Evolutionary conservation across 73 alveolate genomes (phyloP), one percentile per base, ranked within the genome.

Genomic region (Urostyla sp.): DNA sequence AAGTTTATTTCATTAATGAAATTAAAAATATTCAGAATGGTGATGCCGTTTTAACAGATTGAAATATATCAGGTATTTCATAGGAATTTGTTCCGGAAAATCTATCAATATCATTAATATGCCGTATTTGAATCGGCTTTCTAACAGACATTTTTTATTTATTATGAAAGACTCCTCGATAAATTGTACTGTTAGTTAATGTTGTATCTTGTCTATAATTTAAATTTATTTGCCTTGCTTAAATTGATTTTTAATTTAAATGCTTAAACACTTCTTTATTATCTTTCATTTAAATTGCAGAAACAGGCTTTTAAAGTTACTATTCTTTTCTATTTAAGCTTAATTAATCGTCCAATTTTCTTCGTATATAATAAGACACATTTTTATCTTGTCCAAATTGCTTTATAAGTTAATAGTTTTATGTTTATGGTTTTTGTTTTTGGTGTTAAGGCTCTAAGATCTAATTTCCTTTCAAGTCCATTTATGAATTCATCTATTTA

Each of bases 251-350:
- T 13, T 69, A 10, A 34, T 15, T 69, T 54, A 69, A 31, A n/a
- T 69, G 69, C 5, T 35, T 5, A 69, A 37, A 69, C 3, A 69
- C 48, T 49, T 44, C 6, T n/a, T 55, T 45, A 36, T 69, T 69
- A 49, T 69, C 83, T 69, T 54, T 69, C 83, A 69, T 69, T n/a
- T 69, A 46, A 4, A 69, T 32, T 2, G 83, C 83, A 2, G 83
- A 67, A 27, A 69, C 44, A 18, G 24, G 2, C 0, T 67, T 67
- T 23, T 69, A 46, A 0, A 37, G 43, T 2, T 24, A 30, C 16
- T 7, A 24, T 16, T 48, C 2, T 36, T 69, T 69, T 49, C 83
- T 69, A 53, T 69, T 69, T 18, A 46, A 15, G 4, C 53, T 52
- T 13, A 49, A 5, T 24, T 69, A 48, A 23, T 50, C 83, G 49